These are phyloP conservation scores for Trifolium repens DNA, from an alignment of 306 rosid species.

Conservation along the genomic window DNA sequence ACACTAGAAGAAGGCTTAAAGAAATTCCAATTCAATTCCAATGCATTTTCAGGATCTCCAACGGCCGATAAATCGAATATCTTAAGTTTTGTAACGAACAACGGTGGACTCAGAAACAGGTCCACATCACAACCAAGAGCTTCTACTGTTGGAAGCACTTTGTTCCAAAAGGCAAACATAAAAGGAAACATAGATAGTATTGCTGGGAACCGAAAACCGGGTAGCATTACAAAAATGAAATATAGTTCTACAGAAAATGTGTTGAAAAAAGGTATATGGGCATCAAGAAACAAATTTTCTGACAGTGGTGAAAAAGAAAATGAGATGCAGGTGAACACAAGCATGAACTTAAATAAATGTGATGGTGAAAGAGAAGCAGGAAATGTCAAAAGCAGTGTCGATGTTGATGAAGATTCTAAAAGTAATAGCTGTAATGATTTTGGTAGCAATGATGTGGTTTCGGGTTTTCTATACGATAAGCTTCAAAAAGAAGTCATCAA, in stretches of 20 bases:
- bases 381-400: slow-evolving; percentile 38
- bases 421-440: slow-evolving; percentile 42
- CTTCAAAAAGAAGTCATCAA: slow-evolving; percentile 86
- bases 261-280: slow-evolving; percentile 72
- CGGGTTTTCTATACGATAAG: slow-evolving; percentile 87
- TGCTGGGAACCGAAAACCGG: slow-evolving; percentile 39
- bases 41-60: slow-evolving; percentile 52
- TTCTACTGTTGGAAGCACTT: slow-evolving; percentile 54
- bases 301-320: slow-evolving; percentile 74
- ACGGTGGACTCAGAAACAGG: slow-evolving; percentile 67
- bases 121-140: slow-evolving; percentile 80
- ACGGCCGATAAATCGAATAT: slow-evolving; percentile 67
- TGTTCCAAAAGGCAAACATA: slow-evolving; percentile 50
- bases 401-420: slow-evolving; percentile 42
- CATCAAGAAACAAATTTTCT: slow-evolving; percentile 70
- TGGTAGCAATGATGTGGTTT: slow-evolving; percentile 63
- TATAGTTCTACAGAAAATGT: slow-evolving; percentile 55
- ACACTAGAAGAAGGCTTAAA: slow-evolving; percentile 88
- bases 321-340: slow-evolving; percentile 43
- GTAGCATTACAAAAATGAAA: slow-evolving; percentile 44
- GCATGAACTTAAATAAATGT: background rate
- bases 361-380: too few species aligned
- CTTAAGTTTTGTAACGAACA: slow-evolving; percentile 68
- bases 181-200: slow-evolving; percentile 48
- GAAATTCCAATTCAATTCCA: slow-evolving; percentile 55